These are phyloP conservation scores for Digitaria exilis DNA, from an alignment of 202 grass and related monocot species.

Conservation along the genomic window DNA sequence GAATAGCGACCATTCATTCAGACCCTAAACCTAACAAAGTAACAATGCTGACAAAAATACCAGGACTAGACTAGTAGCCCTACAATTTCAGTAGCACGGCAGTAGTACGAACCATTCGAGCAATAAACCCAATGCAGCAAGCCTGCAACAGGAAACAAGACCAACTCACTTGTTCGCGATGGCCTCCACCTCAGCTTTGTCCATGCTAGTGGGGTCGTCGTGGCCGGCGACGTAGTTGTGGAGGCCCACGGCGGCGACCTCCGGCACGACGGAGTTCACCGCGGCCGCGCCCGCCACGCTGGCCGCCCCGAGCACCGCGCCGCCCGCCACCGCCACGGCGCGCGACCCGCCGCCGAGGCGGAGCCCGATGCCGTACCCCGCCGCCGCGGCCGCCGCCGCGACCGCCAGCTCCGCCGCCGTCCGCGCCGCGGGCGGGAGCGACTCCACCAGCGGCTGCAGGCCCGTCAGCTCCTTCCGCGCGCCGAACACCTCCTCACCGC, in stretches of 20 bases:
- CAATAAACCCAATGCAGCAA: constrained; percentile 23
- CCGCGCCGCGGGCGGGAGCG: constrained; percentile 62
- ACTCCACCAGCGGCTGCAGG: constrained; percentile 65
- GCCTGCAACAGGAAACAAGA: neutral
- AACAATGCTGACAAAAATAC: neutral
- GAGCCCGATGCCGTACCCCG: constrained; percentile 71
- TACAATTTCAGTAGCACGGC: neutral
- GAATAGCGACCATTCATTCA: neutral
- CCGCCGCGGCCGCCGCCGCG: constrained; percentile 50
- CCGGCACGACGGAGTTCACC: constrained; percentile 76
- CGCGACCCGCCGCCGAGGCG: constrained; percentile 48
- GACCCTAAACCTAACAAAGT: neutral
- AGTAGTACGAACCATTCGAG: neutral
- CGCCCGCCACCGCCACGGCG: constrained; percentile 51
- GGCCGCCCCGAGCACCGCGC: constrained; percentile 62
- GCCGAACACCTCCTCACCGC: constrained; percentile 52
- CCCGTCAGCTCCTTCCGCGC: constrained; percentile 58
- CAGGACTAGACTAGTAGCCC: neutral
- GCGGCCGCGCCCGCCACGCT: constrained; percentile 52
- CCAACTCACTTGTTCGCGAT: constrained; percentile 70
- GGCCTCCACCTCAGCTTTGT: constrained; percentile 66
- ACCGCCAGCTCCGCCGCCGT: constrained; percentile 62
- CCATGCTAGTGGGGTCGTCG: constrained; percentile 68
- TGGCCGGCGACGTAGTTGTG: constrained; percentile 82
- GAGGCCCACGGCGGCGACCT: constrained; percentile 76